Base-by-base conservation (phyloP, 345 rosid genomes). In the Isatis tinctoria region DNA sequence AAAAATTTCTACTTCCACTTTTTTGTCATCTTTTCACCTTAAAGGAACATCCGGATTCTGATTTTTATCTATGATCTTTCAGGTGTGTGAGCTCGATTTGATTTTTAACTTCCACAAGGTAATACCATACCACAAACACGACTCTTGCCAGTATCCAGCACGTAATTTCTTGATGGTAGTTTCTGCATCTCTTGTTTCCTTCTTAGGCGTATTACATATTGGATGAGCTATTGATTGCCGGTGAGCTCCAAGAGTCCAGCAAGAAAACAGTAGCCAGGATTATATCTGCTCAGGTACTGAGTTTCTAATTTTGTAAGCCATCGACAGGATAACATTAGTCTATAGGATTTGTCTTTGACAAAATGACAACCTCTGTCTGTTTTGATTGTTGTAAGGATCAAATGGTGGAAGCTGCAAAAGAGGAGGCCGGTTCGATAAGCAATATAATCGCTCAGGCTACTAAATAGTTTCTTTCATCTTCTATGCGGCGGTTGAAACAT, bases 81-180 rank as follows among this genome's bases (percentile, higher is more conserved):
- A 92, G 98, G 98, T 94, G 36, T 94, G 98, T 76, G 96, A 95
- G 81, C 76, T 95, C 78, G 99, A 92, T 83, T 84, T 92, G 88
- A 94, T 94, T 74, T 94, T 90, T 82, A 88, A 94, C 83, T 94
- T 91, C 78, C 97, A 95, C 33, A 95, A 95, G 97, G 98, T 90
- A 82, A 33, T 39, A 57, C 49, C 43, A 14, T 14, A 59, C 67
- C 10, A n/a, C 37, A 45, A 35, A 43, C 49, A 26, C 10, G 2
- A 27, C 36, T 14, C 37, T 22, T 56, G 60, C 10, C 60, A 26
- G 12, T 53, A 14, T 4, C 28, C 22, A 13, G 13, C 35, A 3
- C 59, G 56, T 39, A 3, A 16, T 53, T 58, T 61, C n/a, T 41
- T 51, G 43, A 44, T 12, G 30, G 30, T 35, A 47, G 0, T 26